Evolutionary conservation across 768 basidiomycete genomes (phyloP).

Genomic region (Cystofilobasidium macerans): DNA sequence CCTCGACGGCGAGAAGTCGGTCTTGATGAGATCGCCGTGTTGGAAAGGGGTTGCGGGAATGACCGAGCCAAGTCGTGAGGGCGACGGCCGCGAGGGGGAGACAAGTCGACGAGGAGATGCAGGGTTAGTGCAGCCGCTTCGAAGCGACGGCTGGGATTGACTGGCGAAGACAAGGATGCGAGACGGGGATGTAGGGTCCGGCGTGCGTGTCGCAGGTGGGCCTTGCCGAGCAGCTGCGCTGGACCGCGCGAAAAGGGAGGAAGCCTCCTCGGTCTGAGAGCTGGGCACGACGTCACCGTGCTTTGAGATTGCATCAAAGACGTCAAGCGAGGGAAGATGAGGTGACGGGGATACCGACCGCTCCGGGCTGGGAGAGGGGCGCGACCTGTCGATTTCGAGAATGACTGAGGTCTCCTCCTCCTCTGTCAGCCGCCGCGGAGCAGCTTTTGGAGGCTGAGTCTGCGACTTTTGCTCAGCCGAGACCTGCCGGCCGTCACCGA

Average conservation of each 20-base stretch:
- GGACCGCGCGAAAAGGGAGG: not conserved
- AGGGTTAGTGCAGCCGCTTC: no score
- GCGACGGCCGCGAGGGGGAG: no score
- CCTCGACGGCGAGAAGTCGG: no score
- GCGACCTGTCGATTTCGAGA: not conserved
- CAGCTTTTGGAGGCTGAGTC: not conserved
- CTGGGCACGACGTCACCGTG: not conserved
- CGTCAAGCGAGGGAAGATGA: not conserved
- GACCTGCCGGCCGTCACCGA: no score
- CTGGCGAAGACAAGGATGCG: not conserved
- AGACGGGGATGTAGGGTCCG: not conserved
- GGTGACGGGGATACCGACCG: not conserved
- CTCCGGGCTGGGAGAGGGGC: not conserved
- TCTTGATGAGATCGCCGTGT: no score
- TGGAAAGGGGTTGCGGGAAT: no score
- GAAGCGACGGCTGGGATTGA: no score
- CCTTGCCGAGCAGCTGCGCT: not conserved
- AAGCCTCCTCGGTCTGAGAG: not conserved
- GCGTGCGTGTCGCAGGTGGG: not conserved
- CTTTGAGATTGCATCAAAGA: not conserved
- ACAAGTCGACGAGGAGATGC: no score
- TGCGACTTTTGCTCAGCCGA: no score
- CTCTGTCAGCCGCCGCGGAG: not conserved
- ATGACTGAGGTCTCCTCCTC: conserved; percentile 4
- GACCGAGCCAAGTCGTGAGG: no score